A percentile compares a stretch with the other conserved stretches of the same genome.
Evolutionary conservation across 2,329 filamentous ascomycete genomes (phyloP).

Genomic region (Fonsecaea multimorphosa): DNA sequence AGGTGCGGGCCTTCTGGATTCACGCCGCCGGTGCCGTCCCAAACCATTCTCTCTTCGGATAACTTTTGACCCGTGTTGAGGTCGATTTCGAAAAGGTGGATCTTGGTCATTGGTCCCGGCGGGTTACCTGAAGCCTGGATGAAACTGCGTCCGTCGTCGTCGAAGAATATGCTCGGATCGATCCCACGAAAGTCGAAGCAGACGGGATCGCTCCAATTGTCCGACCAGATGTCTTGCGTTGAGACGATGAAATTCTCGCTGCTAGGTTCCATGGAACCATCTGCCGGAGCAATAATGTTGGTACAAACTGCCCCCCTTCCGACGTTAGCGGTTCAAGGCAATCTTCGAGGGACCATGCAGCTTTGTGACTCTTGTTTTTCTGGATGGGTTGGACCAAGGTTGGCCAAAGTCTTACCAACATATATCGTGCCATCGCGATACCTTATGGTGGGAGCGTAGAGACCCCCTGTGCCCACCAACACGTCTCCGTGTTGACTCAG

Average conservation of each 20-base stretch:
- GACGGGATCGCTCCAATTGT: slow-evolving; percentile 60
- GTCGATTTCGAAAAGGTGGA: slow-evolving; percentile 37
- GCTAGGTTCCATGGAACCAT: slow-evolving; percentile 58
- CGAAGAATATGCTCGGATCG: slow-evolving; percentile 63
- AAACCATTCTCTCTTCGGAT: slow-evolving; percentile 62
- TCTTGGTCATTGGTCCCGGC: slow-evolving; percentile 42
- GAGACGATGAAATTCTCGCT: slow-evolving; percentile 60
- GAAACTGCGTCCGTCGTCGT: slow-evolving; percentile 58
- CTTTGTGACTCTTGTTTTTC: slow-evolving; percentile 16
- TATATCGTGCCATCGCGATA: slow-evolving; percentile 55
- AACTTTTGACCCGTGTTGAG: slow-evolving; percentile 56
- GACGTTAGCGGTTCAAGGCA: background rate
- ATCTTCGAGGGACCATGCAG: background rate
- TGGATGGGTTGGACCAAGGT: no score
- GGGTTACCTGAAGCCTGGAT: slow-evolving; percentile 52
- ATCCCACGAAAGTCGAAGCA: slow-evolving; percentile 63
- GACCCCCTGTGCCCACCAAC: slow-evolving; percentile 10
- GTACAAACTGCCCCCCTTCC: slow-evolving; percentile 48
- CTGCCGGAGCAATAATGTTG: slow-evolving; percentile 48
- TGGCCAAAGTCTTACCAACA: slow-evolving; percentile 39
- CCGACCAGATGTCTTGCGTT: slow-evolving; percentile 59
- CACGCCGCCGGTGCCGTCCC: slow-evolving; percentile 61
- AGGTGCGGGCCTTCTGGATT: slow-evolving; percentile 61
- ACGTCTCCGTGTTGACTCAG: background rate
- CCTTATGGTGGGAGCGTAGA: slow-evolving; percentile 48